Evolutionary conservation across 164 flowering plant species (phyloP), one percentile per base, ranked within the genome.

Genomic region (Kalanchoe fedtschenkoi): DNA sequence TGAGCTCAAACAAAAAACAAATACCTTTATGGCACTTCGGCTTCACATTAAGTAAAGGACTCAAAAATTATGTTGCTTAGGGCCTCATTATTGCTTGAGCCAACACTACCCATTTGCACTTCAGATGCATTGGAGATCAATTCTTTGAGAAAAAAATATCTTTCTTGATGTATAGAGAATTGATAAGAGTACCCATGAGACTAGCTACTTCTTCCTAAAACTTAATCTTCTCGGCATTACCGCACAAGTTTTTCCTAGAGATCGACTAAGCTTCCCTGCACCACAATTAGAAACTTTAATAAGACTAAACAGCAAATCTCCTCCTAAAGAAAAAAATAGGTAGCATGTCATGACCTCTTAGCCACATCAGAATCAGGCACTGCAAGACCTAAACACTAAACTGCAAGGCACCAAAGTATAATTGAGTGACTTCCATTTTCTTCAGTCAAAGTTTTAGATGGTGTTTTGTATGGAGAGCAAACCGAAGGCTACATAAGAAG

Each of bases 161-260:
- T 61, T 93, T 93, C 78, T 93, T 90, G 43, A 97, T 93, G 69
- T 93, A 93, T 14, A 93, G 87, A 47, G 99, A 90, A 79, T 93
- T 90, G 73, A 93, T 88, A 46, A 93, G 70, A 34, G 88, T 90
- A 68, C 88, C 96, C 97, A 93, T 90, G 68, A 93, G 91, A 78
- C 97, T 77, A 61, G 97, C 88, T 64, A 93, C 96, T 74, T 93
- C 99, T 22, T 97, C 99, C 75, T 93, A 97, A 78, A 93, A 93
- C 78, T 88, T 87, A 65, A 93, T 90, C 75, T 88, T 90, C 96
- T 93, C 91, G 64, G 89, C 99, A 64, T 56, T 83, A 68, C 71
- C 72, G 30, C 99, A 89, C 54, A 93, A 82, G 17, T 87, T 68
- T 62, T 65, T 86, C 77, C 71, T 80, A 1, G 99, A 90, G 61